A percentile compares a stretch with the other conserved stretches of the same genome.
Evolutionary conservation across 352 stramenopile species (phyloP).

Genomic region (Phytophthora sp.): DNA sequence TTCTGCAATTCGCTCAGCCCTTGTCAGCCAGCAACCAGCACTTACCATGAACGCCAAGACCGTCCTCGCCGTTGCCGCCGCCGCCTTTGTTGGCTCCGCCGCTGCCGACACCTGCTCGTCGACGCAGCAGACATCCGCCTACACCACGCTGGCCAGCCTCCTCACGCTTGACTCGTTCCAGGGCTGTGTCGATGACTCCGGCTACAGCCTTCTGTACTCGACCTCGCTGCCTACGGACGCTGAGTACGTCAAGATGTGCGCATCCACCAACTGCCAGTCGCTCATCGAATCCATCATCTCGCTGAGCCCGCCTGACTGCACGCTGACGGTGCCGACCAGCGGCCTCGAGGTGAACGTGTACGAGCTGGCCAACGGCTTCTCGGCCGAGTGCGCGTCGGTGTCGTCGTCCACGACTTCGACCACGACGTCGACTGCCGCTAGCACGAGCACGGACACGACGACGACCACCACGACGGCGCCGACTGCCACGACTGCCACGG

Average conservation of each 20-base stretch:
- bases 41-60: conserved; percentile 34
- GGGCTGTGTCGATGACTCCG: conserved; percentile 31
- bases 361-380: conserved; percentile 21
- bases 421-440: neutral
- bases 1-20: conserved; percentile 24
- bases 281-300: conserved; percentile 27
- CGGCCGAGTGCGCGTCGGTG: neutral
- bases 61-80: conserved; percentile 19
- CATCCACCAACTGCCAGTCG: conserved; percentile 21
- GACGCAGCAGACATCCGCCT: conserved; percentile 31
- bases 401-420: neutral
- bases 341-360: conserved; percentile 33
- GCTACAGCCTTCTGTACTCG: conserved; percentile 37
- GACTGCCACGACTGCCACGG: no score
- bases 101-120: conserved; percentile 15
- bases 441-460: neutral
- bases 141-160: conserved; percentile 35
- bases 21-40: conserved; percentile 6
- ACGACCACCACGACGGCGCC: no score
- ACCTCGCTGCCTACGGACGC: conserved; percentile 28
- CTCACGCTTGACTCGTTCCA: conserved; percentile 29
- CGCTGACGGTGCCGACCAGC: conserved; percentile 28
- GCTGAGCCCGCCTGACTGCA: conserved; percentile 30
- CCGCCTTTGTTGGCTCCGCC: conserved; percentile 17
- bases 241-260: conserved; percentile 38